A percentile compares a stretch with the other conserved stretches of the same genome.
These are phyloP conservation scores for Calonectria honghensis DNA, from an alignment of 2,329 filamentous ascomycete species.

Conservation along the genomic window DNA sequence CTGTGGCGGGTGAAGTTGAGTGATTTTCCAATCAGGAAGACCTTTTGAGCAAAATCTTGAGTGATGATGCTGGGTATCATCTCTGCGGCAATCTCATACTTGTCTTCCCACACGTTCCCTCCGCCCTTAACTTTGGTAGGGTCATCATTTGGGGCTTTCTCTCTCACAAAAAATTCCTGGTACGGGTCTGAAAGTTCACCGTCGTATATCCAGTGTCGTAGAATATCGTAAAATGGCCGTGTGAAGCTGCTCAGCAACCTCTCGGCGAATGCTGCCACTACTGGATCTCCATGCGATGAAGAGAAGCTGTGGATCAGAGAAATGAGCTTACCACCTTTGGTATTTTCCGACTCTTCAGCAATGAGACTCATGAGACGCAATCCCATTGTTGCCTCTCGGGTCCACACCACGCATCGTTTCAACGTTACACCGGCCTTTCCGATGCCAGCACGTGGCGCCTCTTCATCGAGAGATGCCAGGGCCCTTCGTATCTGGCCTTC, in stretches of 20 bases:
- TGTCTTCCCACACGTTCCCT: constrained; percentile 98
- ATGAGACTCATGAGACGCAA: constrained; percentile 94
- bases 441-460: constrained; percentile 80
- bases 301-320: constrained; percentile 95
- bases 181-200: constrained; percentile 98
- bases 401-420: constrained; percentile 98
- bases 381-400: constrained; percentile 96
- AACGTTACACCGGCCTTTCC: constrained; percentile 93
- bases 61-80: constrained; percentile 97
- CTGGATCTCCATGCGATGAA: constrained; percentile 94
- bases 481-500: constrained; percentile 94
- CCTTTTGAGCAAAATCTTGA: constrained; percentile 93
- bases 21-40: constrained; percentile 97
- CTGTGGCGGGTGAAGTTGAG: constrained; percentile 98
- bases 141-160: constrained; percentile 77
- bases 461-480: constrained; percentile 82
- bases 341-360: constrained; percentile 89
- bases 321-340: constrained; percentile 92
- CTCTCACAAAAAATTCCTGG: constrained; percentile 94
- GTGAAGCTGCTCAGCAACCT: constrained; percentile 91
- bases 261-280: constrained; percentile 95
- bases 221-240: constrained; percentile 95
- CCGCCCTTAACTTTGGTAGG: constrained; percentile 76
- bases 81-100: constrained; percentile 88
- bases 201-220: constrained; percentile 98